A percentile compares a stretch with the other conserved stretches of the same genome.
These are phyloP conservation scores for Bertia moriformis DNA, from an alignment of 2,329 filamentous ascomycete species.

Conservation along the genomic window DNA sequence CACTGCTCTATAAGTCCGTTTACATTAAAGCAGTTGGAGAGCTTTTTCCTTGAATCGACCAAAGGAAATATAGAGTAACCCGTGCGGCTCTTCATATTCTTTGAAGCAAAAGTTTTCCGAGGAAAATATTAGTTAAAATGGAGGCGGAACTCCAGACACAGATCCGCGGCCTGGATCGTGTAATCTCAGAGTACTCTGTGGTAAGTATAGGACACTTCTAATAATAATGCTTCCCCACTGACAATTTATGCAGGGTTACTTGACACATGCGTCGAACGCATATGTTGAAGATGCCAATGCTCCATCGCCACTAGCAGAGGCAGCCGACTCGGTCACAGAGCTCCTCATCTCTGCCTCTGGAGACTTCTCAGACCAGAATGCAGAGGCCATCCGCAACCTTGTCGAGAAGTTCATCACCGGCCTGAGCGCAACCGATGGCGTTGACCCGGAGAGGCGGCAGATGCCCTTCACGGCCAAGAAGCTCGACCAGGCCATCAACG, in stretches of 20 bases:
- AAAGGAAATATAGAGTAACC: no score
- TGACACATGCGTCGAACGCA: conserved; percentile 79
- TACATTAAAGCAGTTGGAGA: no score
- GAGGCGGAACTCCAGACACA: not conserved
- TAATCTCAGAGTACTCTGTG: conserved; percentile 82
- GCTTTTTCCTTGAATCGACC: no score
- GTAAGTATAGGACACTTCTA: no score
- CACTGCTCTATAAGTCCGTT: no score
- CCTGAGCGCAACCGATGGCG: conserved; percentile 61
- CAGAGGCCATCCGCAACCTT: conserved; percentile 65
- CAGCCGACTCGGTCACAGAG: conserved; percentile 70
- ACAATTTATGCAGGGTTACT: conserved; percentile 68
- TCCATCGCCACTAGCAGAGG: conserved; percentile 69
- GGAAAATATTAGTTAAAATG: no score
- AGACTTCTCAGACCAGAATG: conserved; percentile 55
- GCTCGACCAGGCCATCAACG: conserved; percentile 87
- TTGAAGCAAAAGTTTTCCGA: no score
- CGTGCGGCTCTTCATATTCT: no score
- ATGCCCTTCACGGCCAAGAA: conserved; percentile 66
- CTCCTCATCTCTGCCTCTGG: conserved; percentile 88
- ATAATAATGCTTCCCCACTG: no score
- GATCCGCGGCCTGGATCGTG: conserved; percentile 38
- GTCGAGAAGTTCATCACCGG: conserved; percentile 81
- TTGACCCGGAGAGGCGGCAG: conserved; percentile 36
- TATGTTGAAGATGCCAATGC: conserved; percentile 57